phyloP scores from a whole-genome alignment of 768 basidiomycete species.

The Podaxis rugospora region DNA sequence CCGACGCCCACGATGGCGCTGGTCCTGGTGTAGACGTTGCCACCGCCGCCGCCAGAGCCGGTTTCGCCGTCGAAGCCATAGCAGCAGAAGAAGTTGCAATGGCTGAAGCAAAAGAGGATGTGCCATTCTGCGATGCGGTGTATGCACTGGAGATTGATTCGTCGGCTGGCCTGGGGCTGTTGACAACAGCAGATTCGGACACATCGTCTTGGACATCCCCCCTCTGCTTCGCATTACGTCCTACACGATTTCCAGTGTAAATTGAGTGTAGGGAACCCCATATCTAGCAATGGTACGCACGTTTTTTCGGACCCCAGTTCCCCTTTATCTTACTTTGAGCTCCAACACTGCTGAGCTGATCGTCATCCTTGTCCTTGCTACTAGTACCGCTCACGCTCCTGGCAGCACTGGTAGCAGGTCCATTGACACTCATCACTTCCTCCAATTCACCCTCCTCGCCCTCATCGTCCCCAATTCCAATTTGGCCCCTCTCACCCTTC shows the following conservation, averaged over 20 bases:
- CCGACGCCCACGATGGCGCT: background rate
- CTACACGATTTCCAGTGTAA: background rate
- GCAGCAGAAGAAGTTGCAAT: background rate
- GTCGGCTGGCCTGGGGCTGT: background rate
- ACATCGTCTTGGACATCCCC: background rate
- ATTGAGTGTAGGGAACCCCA: background rate
- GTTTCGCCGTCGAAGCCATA: background rate
- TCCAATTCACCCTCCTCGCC: background rate
- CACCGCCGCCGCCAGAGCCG: background rate
- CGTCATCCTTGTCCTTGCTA: background rate
- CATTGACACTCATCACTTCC: background rate
- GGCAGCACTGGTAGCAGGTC: background rate
- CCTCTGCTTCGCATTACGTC: background rate
- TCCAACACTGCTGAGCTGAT: too few species aligned
- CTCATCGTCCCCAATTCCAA: background rate
- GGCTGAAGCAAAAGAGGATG: background rate
- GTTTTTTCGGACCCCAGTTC: constrained; percentile 5
- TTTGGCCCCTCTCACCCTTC: background rate
- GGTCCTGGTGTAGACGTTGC: background rate
- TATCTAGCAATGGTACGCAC: background rate
- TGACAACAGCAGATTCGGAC: background rate
- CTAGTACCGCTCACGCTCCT: background rate
- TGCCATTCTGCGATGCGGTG: background rate
- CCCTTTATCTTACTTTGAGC: background rate
- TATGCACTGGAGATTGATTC: background rate